Percentiles rank a stretch among this genome's conserved stretches.
Conservation (phyloP, 495 filamentous ascomycete genomes). For the Terfezia boudieri region DNA sequence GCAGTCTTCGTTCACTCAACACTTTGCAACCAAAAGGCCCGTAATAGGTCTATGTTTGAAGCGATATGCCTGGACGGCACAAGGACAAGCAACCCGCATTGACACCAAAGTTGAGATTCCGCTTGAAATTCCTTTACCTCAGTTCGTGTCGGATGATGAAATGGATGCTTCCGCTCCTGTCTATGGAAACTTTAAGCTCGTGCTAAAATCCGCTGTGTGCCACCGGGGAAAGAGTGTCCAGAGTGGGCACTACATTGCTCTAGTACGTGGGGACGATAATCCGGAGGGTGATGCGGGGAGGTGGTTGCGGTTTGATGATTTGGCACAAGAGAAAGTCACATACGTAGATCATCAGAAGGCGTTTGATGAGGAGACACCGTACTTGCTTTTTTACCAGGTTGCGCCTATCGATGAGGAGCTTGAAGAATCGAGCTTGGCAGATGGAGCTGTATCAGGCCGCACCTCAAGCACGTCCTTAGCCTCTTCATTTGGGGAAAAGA, state of each 20-base stretch:
- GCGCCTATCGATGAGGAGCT: slow-evolving; percentile 54
- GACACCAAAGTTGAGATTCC: slow-evolving; percentile 81
- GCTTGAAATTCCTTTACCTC: slow-evolving; percentile 62
- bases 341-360: slow-evolving; percentile 52
- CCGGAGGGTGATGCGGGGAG: slow-evolving; percentile 15
- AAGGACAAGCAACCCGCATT: slow-evolving; percentile 43
- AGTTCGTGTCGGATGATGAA: slow-evolving; percentile 69
- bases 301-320: slow-evolving; percentile 85
- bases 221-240: slow-evolving; percentile 76
- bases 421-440: slow-evolving; percentile 21
- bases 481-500: background rate
- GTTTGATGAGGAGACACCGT: slow-evolving; percentile 68
- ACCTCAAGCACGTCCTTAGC: slow-evolving; percentile 24
- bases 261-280: slow-evolving; percentile 48
- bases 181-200: slow-evolving; percentile 69
- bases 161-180: slow-evolving; percentile 32
- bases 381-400: slow-evolving; percentile 88
- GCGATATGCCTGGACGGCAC: slow-evolving; percentile 52
- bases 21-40: slow-evolving; percentile 52
- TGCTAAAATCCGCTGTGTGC: slow-evolving; percentile 71
- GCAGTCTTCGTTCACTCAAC: slow-evolving; percentile 30
- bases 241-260: slow-evolving; percentile 74
- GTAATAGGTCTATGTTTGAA: slow-evolving; percentile 84
- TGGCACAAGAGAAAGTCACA: slow-evolving; percentile 40
- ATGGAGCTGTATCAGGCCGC: slow-evolving; percentile 31